These are phyloP conservation scores for Diaporthe ilicicola DNA, from an alignment of 2,329 filamentous ascomycete species.

Conservation along the genomic window DNA sequence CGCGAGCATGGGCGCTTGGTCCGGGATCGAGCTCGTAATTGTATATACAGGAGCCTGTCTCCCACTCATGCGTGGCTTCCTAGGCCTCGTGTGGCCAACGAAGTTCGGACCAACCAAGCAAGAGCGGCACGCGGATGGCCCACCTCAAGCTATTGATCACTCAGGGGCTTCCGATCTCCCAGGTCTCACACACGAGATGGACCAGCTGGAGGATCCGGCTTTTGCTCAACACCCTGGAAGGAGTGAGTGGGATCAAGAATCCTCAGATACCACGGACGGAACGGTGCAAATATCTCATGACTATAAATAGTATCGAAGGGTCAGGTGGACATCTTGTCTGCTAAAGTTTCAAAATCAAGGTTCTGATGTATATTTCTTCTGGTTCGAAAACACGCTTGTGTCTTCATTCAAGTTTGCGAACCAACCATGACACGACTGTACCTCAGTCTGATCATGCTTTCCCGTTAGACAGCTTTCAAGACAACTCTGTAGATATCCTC, in stretches of 20 bases:
- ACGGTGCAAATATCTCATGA: background rate
- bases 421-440: no score
- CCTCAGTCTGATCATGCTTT: rapidly evolving
- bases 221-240: background rate
- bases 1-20: slow-evolving; percentile 1
- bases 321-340: background rate
- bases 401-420: background rate
- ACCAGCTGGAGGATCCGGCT: background rate
- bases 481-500: no score
- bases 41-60: background rate
- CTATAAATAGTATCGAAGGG: background rate
- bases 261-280: background rate
- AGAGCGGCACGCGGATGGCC: background rate
- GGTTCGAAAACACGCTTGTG: background rate
- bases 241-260: background rate
- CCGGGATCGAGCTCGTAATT: background rate
- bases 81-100: background rate
- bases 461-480: background rate
- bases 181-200: background rate
- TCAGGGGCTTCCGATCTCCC: background rate
- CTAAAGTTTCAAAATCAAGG: background rate
- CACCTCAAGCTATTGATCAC: background rate
- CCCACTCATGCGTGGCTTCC: background rate
- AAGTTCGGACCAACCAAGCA: background rate
- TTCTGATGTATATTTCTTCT: no score